A percentile compares a stretch with the other conserved stretches of the same genome.
These are phyloP conservation scores for Leccinum barrowsii DNA, from an alignment of 768 basidiomycete genomes.

Conservation along the genomic window DNA sequence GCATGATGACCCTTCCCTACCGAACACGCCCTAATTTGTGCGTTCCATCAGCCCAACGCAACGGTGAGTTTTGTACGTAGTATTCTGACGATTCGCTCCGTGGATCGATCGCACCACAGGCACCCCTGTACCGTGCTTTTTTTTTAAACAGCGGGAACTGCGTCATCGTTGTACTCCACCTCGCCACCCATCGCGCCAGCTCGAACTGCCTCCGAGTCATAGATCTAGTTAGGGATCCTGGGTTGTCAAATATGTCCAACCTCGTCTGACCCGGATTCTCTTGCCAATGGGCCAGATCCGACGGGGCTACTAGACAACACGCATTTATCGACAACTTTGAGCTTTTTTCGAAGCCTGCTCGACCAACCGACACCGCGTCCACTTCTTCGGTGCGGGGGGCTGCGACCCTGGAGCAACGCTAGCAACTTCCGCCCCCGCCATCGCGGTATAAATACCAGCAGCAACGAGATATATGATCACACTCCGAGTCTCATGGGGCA, in stretches of 20 bases:
- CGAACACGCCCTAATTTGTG: not conserved
- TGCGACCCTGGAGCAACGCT: not conserved
- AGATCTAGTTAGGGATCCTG: not conserved
- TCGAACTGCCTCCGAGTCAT: not conserved
- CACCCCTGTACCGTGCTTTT: not conserved
- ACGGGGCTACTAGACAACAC: too few relatives aligned
- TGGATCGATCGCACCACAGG: slow-evolving; percentile 1
- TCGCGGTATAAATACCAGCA: not conserved
- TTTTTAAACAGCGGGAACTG: not conserved
- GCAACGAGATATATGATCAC: not conserved
- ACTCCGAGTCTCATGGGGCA: not conserved
- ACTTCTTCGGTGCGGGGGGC: not conserved
- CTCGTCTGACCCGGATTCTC: not conserved
- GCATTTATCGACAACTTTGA: not conserved
- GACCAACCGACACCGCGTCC: not conserved
- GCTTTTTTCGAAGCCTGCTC: not conserved
- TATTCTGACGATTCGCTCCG: slow-evolving; percentile 6
- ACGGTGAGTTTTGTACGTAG: slow-evolving; percentile 2
- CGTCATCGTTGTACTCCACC: not conserved
- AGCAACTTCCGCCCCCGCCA: not conserved
- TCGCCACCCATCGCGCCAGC: not conserved
- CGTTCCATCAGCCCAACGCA: too few relatives aligned
- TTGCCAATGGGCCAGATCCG: not conserved
- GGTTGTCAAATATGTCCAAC: not conserved
- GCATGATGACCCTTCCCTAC: not conserved